A percentile compares a stretch with the other conserved stretches of the same genome.
These are phyloP conservation scores for Acanthamoeba culbertsoni DNA, from an alignment of 208 protist genomes.

Conservation along the genomic window DNA sequence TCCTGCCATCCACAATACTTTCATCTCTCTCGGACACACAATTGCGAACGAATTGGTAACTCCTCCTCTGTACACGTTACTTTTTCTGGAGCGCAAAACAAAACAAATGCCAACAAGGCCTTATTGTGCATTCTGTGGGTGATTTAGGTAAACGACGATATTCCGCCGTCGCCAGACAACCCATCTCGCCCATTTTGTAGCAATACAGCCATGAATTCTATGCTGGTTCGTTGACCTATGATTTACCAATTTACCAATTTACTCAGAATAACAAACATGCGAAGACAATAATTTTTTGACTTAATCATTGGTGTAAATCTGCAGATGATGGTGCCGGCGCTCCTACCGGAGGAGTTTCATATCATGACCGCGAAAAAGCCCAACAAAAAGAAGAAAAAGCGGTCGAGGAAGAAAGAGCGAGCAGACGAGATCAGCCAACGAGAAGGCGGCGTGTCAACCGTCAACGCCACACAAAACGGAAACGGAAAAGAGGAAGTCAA, in stretches of 20 bases:
- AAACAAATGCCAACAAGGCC: too few relatives aligned
- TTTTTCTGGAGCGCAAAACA: too few relatives aligned
- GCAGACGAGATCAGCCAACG: neutral
- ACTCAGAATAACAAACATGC: too few relatives aligned
- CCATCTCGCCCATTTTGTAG: constrained; percentile 25
- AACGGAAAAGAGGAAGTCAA: neutral
- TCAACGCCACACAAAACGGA: neutral
- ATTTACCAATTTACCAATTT: too few relatives aligned
- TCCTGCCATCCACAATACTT: constrained; percentile 26
- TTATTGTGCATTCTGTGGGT: too few relatives aligned
- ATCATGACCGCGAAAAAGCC: constrained; percentile 26
- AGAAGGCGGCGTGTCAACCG: neutral
- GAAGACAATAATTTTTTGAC: neutral
- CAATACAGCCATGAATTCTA: neutral
- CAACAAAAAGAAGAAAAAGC: constrained; percentile 47
- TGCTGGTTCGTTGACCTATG: neutral
- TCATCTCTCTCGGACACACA: constrained; percentile 30
- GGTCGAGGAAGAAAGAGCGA: neutral
- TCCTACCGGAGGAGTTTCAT: constrained; percentile 38
- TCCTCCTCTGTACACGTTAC: neutral
- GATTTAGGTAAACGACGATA: constrained; percentile 10
- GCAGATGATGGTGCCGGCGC: neutral
- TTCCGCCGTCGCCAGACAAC: constrained; percentile 27
- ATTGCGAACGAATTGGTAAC: neutral
- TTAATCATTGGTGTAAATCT: neutral